Evolutionary conservation across 805 yeast genomes (phyloP).

Genomic region (Lachancea fermentati): DNA sequence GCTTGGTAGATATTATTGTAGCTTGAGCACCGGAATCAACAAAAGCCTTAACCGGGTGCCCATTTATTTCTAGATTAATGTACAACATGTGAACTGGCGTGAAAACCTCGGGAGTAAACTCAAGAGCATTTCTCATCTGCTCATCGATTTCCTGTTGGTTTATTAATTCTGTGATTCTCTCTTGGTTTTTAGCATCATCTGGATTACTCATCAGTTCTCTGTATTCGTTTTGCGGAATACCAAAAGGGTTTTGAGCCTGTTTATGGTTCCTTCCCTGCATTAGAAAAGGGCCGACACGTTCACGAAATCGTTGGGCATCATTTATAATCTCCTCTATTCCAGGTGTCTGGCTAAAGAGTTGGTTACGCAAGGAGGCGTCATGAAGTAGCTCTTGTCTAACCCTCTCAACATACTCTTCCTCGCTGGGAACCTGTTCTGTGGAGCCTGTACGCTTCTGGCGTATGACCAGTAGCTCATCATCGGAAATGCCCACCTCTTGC

Average conservation of each 20-base stretch:
- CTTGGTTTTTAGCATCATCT: slow-evolving; percentile 64
- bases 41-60: slow-evolving; percentile 78
- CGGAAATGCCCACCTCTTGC: slow-evolving; percentile 41
- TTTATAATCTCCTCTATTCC: slow-evolving; percentile 41
- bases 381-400: slow-evolving; percentile 44
- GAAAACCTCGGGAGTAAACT: slow-evolving; percentile 86
- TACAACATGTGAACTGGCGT: slow-evolving; percentile 79
- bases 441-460: slow-evolving; percentile 20
- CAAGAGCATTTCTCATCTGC: slow-evolving; percentile 73
- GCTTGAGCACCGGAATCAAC: slow-evolving; percentile 96
- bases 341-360: slow-evolving; percentile 39
- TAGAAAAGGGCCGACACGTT: slow-evolving; percentile 34
- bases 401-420: slow-evolving; percentile 37
- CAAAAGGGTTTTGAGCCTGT: slow-evolving; percentile 24
- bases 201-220: slow-evolving; percentile 54
- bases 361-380: slow-evolving; percentile 37
- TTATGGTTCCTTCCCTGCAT: slow-evolving; percentile 28
- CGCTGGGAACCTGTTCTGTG: slow-evolving; percentile 6
- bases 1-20: slow-evolving; percentile 71
- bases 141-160: slow-evolving; percentile 73
- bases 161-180: slow-evolving; percentile 58
- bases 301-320: slow-evolving; percentile 45
- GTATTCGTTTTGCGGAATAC: slow-evolving; percentile 44
- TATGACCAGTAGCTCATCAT: slow-evolving; percentile 53
- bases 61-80: slow-evolving; percentile 72